These are phyloP conservation scores for Candida caryicola DNA, from an alignment of 805 yeast species.

Conservation along the genomic window DNA sequence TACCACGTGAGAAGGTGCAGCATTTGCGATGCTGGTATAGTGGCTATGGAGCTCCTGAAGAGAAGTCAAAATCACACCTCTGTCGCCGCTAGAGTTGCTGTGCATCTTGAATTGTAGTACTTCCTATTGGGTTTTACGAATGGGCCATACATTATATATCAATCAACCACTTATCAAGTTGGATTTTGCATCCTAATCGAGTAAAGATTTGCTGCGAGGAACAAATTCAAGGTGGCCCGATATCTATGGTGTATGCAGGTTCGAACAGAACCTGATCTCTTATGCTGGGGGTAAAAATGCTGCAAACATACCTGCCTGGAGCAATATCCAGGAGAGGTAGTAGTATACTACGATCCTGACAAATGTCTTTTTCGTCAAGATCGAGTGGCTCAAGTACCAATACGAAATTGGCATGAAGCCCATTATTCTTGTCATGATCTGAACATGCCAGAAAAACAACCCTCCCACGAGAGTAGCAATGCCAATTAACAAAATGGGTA, in stretches of 20 bases:
- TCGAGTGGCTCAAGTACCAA: conserved; percentile 60
- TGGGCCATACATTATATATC: not conserved
- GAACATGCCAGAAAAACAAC: conserved; percentile 72
- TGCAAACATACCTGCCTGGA: conserved; percentile 72
- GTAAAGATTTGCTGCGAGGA: conserved; percentile 9
- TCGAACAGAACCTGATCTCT: conserved; percentile 6
- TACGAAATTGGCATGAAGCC: conserved; percentile 73
- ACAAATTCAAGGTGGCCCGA: not conserved
- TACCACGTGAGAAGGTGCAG: not conserved
- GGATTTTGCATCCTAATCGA: conserved; percentile 10
- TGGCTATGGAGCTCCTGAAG: conserved; percentile 4
- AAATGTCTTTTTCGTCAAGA: conserved; percentile 13
- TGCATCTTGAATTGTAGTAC: not conserved
- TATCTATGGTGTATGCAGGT: not conserved
- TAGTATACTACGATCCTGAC: conserved; percentile 35
- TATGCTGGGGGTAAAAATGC: conserved; percentile 95
- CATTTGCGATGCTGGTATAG: conserved; percentile 5
- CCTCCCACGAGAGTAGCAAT: conserved; percentile 48
- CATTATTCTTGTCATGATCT: conserved; percentile 76
- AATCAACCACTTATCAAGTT: conserved; percentile 2
- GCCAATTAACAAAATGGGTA: conserved; percentile 44
- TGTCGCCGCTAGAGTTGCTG: not conserved
- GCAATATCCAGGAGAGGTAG: conserved; percentile 58
- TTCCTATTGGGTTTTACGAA: not conserved
- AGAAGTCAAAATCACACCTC: conserved; percentile 4